These are phyloP conservation scores for Chlorella sp. DNA, from an alignment of 139 green algal species.

Conservation along the genomic window DNA sequence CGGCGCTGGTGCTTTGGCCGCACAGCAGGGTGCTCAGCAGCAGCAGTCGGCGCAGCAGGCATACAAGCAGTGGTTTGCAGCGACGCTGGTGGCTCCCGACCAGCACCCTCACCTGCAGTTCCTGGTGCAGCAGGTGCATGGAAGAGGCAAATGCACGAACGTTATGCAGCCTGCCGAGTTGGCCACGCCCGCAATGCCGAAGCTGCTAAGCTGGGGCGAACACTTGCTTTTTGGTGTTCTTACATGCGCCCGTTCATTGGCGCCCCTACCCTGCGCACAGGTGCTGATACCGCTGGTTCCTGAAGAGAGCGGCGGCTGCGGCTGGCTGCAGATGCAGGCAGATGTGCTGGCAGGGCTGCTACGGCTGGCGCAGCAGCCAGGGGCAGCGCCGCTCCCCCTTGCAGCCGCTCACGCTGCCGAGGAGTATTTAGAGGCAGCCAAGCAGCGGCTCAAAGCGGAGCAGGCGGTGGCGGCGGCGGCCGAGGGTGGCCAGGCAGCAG, in stretches of 20 bases:
- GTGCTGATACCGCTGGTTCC: constrained; percentile 28
- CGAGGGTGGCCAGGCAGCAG: neutral
- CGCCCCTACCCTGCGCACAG: no score
- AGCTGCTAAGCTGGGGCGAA: no score
- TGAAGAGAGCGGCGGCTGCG: neutral
- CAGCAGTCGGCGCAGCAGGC: neutral
- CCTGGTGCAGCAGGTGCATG: neutral
- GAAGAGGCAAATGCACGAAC: no score
- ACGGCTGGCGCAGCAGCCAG: neutral
- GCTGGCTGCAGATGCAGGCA: constrained; percentile 8
- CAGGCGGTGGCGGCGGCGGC: neutral
- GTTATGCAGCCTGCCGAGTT: no score
- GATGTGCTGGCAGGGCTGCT: constrained; percentile 7
- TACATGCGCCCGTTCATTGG: no score
- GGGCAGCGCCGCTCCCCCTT: neutral
- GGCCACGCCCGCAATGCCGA: no score
- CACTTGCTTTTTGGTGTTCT: no score
- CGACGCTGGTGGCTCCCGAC: neutral
- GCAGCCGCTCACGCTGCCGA: neutral
- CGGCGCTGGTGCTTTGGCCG: no score
- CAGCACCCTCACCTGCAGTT: constrained; percentile 10
- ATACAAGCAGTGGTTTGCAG: neutral
- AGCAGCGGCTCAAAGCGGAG: neutral
- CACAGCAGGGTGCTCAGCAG: neutral
- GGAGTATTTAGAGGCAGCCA: neutral